A percentile compares a stretch with the other conserved stretches of the same genome.
Evolutionary conservation across 306 rosid genomes (phyloP).

Genomic region (Begonia masoniana): DNA sequence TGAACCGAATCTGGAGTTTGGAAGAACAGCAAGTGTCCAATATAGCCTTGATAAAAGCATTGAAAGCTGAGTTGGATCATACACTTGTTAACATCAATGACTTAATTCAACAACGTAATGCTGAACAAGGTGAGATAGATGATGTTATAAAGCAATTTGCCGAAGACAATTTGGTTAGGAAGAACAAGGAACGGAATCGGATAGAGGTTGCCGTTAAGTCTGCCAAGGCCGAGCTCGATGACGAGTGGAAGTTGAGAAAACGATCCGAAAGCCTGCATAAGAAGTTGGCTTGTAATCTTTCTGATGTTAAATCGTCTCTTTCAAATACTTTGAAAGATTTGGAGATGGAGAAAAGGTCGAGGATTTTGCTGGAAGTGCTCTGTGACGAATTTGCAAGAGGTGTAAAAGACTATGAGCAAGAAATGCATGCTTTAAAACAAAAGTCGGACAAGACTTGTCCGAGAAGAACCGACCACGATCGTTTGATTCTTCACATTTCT

Average conservation of each 20-base stretch:
- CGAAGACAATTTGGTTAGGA: constrained; percentile 71
- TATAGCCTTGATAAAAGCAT: constrained; percentile 65
- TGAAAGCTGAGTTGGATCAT: constrained; percentile 77
- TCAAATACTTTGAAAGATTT: constrained; percentile 44
- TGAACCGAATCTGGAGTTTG: constrained; percentile 94
- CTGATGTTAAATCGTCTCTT: constrained; percentile 43
- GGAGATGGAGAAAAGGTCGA: constrained; percentile 59
- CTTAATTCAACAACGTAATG: constrained; percentile 75
- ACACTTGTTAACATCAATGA: constrained; percentile 67
- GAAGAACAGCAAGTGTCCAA: constrained; percentile 89
- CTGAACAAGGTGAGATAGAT: constrained; percentile 70
- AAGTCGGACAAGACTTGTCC: constrained; percentile 48
- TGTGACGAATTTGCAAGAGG: constrained; percentile 89
- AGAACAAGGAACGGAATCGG: constrained; percentile 55
- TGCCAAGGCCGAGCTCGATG: constrained; percentile 41
- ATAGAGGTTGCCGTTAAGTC: constrained; percentile 30
- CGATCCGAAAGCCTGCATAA: constrained; percentile 46
- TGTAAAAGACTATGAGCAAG: constrained; percentile 65
- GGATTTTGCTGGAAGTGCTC: constrained; percentile 58
- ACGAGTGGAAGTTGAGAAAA: constrained; percentile 52
- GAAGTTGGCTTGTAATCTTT: constrained; percentile 48
- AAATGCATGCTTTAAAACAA: constrained; percentile 57
- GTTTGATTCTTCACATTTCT: constrained; percentile 75
- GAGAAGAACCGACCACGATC: constrained; percentile 40
- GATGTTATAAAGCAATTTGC: constrained; percentile 72